Percentiles rank a stretch among this genome's conserved stretches.
phyloP scores from a whole-genome alignment of 768 basidiomycete species.

The Tricholomella constricta region DNA sequence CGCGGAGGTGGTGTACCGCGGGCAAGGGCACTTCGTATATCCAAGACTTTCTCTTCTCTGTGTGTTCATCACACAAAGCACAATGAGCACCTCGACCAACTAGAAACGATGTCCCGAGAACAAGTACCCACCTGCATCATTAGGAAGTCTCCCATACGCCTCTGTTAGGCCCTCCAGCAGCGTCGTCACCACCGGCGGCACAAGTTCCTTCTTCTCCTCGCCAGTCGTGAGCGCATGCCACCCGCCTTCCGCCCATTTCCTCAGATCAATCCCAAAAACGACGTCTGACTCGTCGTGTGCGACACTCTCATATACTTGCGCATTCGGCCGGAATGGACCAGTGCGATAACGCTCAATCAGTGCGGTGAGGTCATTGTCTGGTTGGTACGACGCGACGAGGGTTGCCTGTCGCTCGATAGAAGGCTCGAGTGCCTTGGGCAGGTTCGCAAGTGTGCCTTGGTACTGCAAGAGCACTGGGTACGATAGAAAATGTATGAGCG shows the following conservation, averaged over 20 bases:
- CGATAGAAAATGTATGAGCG: neutral
- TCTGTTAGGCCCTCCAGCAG: slow-evolving; percentile 64
- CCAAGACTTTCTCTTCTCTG: slow-evolving; percentile 89
- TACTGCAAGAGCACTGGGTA: slow-evolving; percentile 78
- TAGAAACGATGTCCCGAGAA: neutral
- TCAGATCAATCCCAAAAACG: slow-evolving; percentile 88
- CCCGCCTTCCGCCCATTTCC: slow-evolving; percentile 87
- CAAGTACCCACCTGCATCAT: slow-evolving; percentile 68
- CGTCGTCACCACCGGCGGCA: slow-evolving; percentile 75
- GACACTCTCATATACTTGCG: slow-evolving; percentile 86
- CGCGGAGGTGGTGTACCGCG: slow-evolving; percentile 82
- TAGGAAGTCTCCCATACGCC: slow-evolving; percentile 60
- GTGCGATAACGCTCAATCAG: slow-evolving; percentile 93
- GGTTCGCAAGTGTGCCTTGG: slow-evolving; percentile 73
- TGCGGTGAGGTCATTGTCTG: slow-evolving; percentile 83
- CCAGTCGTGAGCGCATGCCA: slow-evolving; percentile 61
- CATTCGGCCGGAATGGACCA: slow-evolving; percentile 85
- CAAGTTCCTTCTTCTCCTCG: slow-evolving; percentile 57
- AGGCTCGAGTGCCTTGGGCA: slow-evolving; percentile 67
- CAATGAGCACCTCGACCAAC: neutral
- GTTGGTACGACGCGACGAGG: slow-evolving; percentile 81
- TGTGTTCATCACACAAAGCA: neutral
- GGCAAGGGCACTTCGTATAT: slow-evolving; percentile 92
- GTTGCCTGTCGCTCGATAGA: slow-evolving; percentile 72
- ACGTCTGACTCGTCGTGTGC: slow-evolving; percentile 83